phyloP scores from a whole-genome alignment of 208 protist species.

The Angomonas ambiguus region DNA sequence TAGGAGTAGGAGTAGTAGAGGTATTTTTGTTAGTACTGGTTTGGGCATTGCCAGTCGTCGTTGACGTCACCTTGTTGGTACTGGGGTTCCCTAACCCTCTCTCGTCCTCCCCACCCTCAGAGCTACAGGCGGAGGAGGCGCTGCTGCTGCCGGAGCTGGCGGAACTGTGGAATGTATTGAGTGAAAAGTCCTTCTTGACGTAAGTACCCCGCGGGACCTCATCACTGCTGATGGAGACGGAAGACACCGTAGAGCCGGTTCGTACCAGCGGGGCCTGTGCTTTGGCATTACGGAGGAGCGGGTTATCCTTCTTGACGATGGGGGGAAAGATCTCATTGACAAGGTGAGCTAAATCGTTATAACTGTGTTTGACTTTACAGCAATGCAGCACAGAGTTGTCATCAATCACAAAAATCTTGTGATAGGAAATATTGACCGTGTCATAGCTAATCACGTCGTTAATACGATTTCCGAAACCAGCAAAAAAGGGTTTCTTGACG shows the following conservation, averaged over 20 bases:
- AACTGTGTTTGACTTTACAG: constrained; percentile 69
- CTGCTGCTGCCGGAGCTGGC: background rate
- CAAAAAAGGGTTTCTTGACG: constrained; percentile 75
- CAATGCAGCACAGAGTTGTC: constrained; percentile 69
- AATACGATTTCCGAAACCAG: constrained; percentile 90
- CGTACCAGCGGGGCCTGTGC: background rate
- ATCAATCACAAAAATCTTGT: constrained; percentile 89
- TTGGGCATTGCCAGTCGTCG: too few relatives aligned
- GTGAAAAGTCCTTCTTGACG: background rate
- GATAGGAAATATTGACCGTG: constrained; percentile 62
- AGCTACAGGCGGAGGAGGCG: background rate
- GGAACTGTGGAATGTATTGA: background rate
- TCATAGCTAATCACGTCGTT: constrained; percentile 88
- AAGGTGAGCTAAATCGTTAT: constrained; percentile 68
- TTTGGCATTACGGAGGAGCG: too few relatives aligned
- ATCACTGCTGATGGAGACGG: background rate
- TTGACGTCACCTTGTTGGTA: too few relatives aligned
- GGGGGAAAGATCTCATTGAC: constrained; percentile 86
- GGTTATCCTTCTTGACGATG: constrained; percentile 7
- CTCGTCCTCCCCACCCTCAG: background rate
- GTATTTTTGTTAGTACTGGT: too few relatives aligned
- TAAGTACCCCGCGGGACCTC: background rate
- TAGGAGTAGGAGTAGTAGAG: too few relatives aligned
- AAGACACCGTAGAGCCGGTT: background rate
- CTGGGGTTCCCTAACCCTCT: background rate